Base-by-base conservation (phyloP, 202 grass and related monocot genomes). In the Digitaria exilis region DNA sequence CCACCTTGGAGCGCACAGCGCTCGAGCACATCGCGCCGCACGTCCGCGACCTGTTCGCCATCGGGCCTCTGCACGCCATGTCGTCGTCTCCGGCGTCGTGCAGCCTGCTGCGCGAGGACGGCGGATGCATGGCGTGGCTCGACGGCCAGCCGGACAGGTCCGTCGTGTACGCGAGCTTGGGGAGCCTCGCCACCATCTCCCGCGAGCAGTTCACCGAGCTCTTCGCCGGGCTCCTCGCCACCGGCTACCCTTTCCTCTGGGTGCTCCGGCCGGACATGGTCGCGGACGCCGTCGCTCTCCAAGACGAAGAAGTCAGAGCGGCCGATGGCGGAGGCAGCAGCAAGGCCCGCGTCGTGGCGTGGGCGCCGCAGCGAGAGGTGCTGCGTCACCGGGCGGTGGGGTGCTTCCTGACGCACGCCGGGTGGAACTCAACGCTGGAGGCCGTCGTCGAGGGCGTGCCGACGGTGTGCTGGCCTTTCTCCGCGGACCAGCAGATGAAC, bases 141-240 rank as follows among this genome's bases (percentile, higher is more conserved):
- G 79, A 92, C 73, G 37, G 34, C 17, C 90, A 86, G n/a, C 30
- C 69, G 16, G 73, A 86, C 50, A 50, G 65, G 30, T 89, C 86
- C n/a, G 86, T 92, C 15, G 75, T 89, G 22, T 92, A 89, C 77
- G 79, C 75, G 2, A 92, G 90, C 68, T 79, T 89, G 18, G 86
- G 90, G 0, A 92, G 90, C 87, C 70, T 92, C 4, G 43, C 79
- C 2, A 39, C 65, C 12, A 21, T 86, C 52, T 83, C 83, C 0
- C 61, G 0, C 18, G 60, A 76, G 21, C 73, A 84, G 39, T 74
- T 92, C 68, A 8, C 9, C 7, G 86, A 84, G 69, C 77, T 89
- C 73, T 24, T 59, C 25, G 22, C 42, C 7, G 86, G 90, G 19
- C 60, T 89, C 41, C 61, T 77, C 41, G 78, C 61, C 74, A 52